Percentiles rank a stretch among this genome's conserved stretches.
phyloP scores from a whole-genome alignment of 176 grass and related monocot genomes.

The Rhynchospora breviuscula region DNA sequence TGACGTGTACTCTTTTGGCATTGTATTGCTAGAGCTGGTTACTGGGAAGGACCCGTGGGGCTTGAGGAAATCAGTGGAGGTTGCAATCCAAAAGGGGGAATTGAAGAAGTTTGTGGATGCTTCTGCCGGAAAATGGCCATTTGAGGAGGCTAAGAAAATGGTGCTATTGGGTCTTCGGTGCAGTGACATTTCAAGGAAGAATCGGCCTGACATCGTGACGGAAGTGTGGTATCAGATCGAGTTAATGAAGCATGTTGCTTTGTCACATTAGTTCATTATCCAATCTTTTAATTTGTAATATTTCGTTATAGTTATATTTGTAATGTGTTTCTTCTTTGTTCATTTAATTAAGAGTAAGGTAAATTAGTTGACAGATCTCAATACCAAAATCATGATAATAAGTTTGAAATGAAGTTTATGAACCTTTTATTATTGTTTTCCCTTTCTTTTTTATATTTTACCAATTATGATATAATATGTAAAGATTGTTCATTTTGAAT shows the following conservation, averaged over 20 bases:
- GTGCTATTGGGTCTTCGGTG: conserved; percentile 45
- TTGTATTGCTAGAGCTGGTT: conserved; percentile 54
- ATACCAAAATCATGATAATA: no score
- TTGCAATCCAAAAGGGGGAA: conserved; percentile 32
- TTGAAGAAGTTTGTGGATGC: conserved; percentile 27
- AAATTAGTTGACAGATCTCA: no score
- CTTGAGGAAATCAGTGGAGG: conserved; percentile 34
- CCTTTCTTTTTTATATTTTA: no score
- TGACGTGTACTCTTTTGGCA: conserved; percentile 66
- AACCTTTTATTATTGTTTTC: no score
- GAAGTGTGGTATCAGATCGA: conserved; percentile 54
- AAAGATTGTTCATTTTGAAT: no score
- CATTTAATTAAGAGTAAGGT: no score
- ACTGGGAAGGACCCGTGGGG: conserved; percentile 41
- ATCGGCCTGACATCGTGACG: conserved; percentile 47
- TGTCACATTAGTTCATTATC: background rate
- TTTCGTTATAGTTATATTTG: no score
- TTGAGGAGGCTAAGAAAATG: conserved; percentile 35
- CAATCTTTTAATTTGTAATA: no score
- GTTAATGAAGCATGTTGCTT: conserved; percentile 29
- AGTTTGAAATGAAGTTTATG: no score
- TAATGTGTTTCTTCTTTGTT: no score
- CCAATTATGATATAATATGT: no score
- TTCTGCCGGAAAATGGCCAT: conserved; percentile 54
- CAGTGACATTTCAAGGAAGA: conserved; percentile 34